Percentiles rank a stretch among this genome's conserved stretches.
Evolutionary conservation across 139 green algal genomes (phyloP).

Genomic region (Pleodorina starrii): DNA sequence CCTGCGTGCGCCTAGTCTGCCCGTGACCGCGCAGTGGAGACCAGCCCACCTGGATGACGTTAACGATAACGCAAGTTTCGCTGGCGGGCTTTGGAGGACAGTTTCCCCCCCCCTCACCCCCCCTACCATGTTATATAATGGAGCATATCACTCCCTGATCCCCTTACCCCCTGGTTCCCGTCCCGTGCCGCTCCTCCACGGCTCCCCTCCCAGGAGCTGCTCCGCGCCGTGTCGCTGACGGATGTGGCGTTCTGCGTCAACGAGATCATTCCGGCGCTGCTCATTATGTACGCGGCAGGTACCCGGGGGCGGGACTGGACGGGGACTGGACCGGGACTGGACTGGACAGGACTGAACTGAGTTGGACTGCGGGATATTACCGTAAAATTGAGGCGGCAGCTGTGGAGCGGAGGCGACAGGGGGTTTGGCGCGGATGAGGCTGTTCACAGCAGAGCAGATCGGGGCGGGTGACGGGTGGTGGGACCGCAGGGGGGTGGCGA

Average conservation of each 20-base stretch:
- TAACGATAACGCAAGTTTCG: not conserved
- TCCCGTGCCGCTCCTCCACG: not conserved
- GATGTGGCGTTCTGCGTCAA: slow-evolving; percentile 44
- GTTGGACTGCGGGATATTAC: too few species aligned
- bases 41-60: not conserved
- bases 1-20: too few species aligned
- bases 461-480: not conserved
- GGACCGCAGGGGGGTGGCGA: too few species aligned
- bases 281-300: slow-evolving; percentile 20
- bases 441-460: too few species aligned
- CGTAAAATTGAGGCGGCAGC: too few species aligned
- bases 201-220: not conserved
- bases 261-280: slow-evolving; percentile 9
- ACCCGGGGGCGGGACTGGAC: not conserved
- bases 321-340: too few species aligned
- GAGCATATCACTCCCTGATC: too few species aligned
- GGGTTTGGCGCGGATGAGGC: too few species aligned
- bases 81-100: not conserved
- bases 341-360: too few species aligned
- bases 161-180: not conserved
- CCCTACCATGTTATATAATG: too few species aligned
- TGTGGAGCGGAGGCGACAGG: too few species aligned
- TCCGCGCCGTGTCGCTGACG: not conserved
- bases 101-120: not conserved
- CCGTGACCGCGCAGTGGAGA: too few species aligned